Base-by-base conservation (phyloP, 2,329 filamentous ascomycete genomes). In the Claviceps monticola region DNA sequence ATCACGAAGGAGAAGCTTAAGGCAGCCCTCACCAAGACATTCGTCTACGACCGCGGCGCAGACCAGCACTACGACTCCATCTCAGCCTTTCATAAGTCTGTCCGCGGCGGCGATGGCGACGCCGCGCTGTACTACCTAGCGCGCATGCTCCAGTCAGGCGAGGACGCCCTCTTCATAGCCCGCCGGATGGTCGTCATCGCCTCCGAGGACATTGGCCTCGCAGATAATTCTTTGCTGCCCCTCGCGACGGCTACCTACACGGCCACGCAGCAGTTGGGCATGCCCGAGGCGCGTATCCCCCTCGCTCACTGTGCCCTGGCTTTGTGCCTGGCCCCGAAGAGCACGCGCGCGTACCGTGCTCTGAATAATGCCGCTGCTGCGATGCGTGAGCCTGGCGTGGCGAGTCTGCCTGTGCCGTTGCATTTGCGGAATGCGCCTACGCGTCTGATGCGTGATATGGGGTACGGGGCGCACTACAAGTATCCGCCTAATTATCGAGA, bases 21-120 rank as follows among this genome's bases (percentile, higher is more conserved):
- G 64, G 74, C 81, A 1, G 79, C 86, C 2, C 74, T 98, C 9
- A 97, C 91, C 2, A 90, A 90, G 64, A 97, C 91, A 0, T 74
- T 97, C 1, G 89, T 97, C 14, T 97, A 97, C 68, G 93, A 98
- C 67, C 82, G 93, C 51, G 87, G 86, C 0, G 91, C 93, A 50
- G 93, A 98, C 67, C 88, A 95, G 65, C 93, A 97, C 69, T 98
- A 97, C 71, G 91, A 98, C 64, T 93, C 87, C 50, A 97, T 98
- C 61, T 95, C 88, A 1, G 93, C 93, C 34, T 93, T 97, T 60
- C 93, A 97, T 75, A 98, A 98, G 62, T 89, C 89, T 2, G 83
- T 97, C 9, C 85, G 93, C 46, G 93, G 93, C 42, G 85, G 82
- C 51, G 84, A 96, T 61, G 68, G 91, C 0, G 86, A 97, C 65